Evolutionary conservation across 768 basidiomycete genomes (phyloP), one percentile per base, ranked within the genome.

Genomic region (Suillus brevipes): DNA sequence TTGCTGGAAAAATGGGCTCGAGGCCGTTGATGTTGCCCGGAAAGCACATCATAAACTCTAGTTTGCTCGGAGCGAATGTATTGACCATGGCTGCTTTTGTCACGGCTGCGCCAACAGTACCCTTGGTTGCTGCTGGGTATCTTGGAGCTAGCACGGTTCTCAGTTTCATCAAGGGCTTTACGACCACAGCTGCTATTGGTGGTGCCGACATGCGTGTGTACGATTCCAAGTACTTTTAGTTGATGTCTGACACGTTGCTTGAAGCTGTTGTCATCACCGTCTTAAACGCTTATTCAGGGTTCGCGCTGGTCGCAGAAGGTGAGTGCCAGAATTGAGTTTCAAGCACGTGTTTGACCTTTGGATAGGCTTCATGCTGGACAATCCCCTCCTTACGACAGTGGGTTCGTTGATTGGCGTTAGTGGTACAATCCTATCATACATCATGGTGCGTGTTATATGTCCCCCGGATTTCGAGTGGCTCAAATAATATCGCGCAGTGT

Each of bases 181-280:
- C 94, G 0, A 92, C 91, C 2, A 94, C 93, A 10, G 90, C 94
- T 14, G 91, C 94, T n/a, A 92, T 95, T 67, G 94, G 94, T 60
- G 94, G 94, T 13, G 94, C 94, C 34, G 94, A 95, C 72, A 95
- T 95, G 94, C 94, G 92, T 94, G 70, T 63, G 91, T 83, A 25
- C 36, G 7, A 20, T 43, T 43, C 65, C 55, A 50, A 38, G 16
- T 56, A n/a, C 64, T 56, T 47, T 43, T 45, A 38, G 63, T 69
- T 69, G 36, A 1, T 38, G 66, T 63, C 49, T 45, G 34, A 70
- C 58, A 28, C 52, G 5, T 52, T 56, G 4, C 60, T 52, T 65
- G 23, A 69, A 94, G 92, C 94, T 60, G 93, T 95, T 38, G 90
- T 95, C 6, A 95, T 95, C 56, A 95, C 93, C 6, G 94, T 95